A percentile compares a stretch with the other conserved stretches of the same genome.
phyloP scores from a whole-genome alignment of 2,329 filamentous ascomycete species.

The Penicillium sp. region DNA sequence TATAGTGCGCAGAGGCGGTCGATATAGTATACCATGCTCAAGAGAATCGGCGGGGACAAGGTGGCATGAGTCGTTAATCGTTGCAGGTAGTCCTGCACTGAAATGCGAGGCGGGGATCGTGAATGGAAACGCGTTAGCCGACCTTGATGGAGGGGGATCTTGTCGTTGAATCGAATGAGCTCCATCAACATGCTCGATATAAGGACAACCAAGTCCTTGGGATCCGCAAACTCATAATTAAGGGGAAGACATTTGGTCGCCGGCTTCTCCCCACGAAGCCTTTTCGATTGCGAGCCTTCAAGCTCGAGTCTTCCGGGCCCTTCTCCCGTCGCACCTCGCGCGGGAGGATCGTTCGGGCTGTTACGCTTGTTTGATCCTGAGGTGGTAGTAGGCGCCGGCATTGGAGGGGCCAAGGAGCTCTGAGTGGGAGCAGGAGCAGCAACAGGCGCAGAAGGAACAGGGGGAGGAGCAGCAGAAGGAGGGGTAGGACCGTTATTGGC shows the following conservation, averaged over 20 bases:
- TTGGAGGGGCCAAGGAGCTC: constrained; percentile 29
- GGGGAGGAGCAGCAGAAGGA: constrained; percentile 12
- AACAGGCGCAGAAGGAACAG: constrained; percentile 25
- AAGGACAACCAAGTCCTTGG: constrained; percentile 85
- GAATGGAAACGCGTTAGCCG: constrained; percentile 95
- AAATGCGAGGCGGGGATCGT: constrained; percentile 86
- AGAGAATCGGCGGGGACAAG: constrained; percentile 86
- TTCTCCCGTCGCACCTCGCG: constrained; percentile 28
- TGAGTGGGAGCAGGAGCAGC: constrained; percentile 19
- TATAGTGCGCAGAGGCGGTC: constrained; percentile 92
- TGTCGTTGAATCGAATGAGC: constrained; percentile 90
- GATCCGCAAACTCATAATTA: constrained; percentile 79
- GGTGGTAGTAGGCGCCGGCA: constrained; percentile 33
- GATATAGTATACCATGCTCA: constrained; percentile 99
- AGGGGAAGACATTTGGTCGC: constrained; percentile 62
- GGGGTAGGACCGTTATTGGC: constrained; percentile 20
- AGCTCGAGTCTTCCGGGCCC: constrained; percentile 27
- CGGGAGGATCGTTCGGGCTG: constrained; percentile 34
- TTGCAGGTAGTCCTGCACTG: constrained; percentile 90
- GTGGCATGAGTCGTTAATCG: constrained; percentile 93
- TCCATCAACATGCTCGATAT: constrained; percentile 97
- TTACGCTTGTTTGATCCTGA: constrained; percentile 42
- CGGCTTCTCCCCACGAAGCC: constrained; percentile 50
- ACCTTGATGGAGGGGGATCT: constrained; percentile 80
- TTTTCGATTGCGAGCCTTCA: constrained; percentile 50